These are phyloP conservation scores for Effrenium voratum DNA, from an alignment of 73 alveolate genomes.

Conservation along the genomic window DNA sequence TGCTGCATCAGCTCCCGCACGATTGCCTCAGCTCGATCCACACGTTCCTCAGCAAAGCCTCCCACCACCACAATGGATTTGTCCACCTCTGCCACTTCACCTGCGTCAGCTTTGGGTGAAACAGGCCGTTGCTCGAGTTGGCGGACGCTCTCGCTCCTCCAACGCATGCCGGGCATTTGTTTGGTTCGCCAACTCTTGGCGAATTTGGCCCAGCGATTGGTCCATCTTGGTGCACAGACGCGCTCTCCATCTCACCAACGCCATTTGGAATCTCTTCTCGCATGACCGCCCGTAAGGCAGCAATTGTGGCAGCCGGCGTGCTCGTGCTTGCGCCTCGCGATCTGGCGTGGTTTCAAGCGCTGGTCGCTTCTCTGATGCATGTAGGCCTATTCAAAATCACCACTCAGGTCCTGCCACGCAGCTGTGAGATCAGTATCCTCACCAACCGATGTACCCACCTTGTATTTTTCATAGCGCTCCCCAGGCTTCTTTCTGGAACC, in stretches of 20 bases:
- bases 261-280: not conserved
- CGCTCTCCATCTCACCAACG: not conserved
- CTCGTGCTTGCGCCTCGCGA: not conserved
- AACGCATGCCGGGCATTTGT: not conserved
- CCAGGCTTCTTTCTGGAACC: conserved; percentile 4
- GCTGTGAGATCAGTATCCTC: not conserved
- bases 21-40: not conserved
- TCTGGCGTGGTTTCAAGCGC: conserved; percentile 23
- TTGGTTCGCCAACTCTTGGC: not conserved
- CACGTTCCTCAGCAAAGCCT: not conserved
- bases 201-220: not conserved
- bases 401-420: conserved; percentile 28
- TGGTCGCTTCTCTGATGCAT: not conserved
- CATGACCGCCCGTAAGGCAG: not conserved
- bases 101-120: no score
- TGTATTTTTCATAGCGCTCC: conserved; percentile 2
- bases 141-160: conserved; percentile 1
- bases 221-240: not conserved
- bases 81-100: not conserved
- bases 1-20: not conserved
- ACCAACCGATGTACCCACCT: not conserved
- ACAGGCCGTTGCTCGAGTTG: not conserved
- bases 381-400: conserved; percentile 9
- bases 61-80: conserved; percentile 4
- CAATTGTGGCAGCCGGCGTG: conserved; percentile 31